Evolutionary conservation across 768 basidiomycete genomes (phyloP).

Genomic region (Amyloporia xantha): DNA sequence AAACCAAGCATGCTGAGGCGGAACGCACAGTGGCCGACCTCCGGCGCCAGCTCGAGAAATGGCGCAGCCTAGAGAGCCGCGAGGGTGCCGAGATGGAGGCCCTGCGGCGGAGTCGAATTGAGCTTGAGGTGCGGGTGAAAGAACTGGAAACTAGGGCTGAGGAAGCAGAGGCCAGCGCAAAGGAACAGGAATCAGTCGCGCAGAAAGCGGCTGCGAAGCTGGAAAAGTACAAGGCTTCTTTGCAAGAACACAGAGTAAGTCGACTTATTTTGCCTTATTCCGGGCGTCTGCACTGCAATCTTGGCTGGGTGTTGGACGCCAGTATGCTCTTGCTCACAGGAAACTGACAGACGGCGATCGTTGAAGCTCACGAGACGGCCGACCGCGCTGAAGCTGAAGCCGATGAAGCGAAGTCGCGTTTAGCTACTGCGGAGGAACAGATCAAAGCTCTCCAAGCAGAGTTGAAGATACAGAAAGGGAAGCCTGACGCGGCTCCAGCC

Average conservation of each 20-base stretch:
- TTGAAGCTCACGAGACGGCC: conserved; percentile 37
- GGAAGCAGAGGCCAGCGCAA: conserved; percentile 23
- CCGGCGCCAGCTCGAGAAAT: conserved; percentile 59
- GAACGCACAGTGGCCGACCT: conserved; percentile 49
- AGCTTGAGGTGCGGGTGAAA: conserved; percentile 49
- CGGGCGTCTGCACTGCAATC: not conserved
- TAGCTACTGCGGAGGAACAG: conserved; percentile 30
- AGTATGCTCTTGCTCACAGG: not conserved
- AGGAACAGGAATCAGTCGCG: conserved; percentile 24
- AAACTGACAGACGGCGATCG: conserved; percentile 24
- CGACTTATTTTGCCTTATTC: no score
- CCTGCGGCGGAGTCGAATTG: conserved; percentile 45
- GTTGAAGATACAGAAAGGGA: conserved; percentile 29
- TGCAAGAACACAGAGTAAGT: conserved; percentile 19
- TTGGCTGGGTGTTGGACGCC: not conserved
- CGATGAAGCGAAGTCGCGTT: conserved; percentile 18
- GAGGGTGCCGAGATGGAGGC: conserved; percentile 53
- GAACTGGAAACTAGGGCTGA: conserved; percentile 34
- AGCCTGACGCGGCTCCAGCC: not conserved
- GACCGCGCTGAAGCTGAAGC: conserved; percentile 25
- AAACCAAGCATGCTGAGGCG: conserved; percentile 50
- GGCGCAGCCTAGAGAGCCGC: conserved; percentile 60
- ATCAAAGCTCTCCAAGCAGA: conserved; percentile 40
- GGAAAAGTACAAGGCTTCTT: conserved; percentile 20
- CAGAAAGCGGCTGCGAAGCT: conserved; percentile 27